Evolutionary conservation across 2,329 filamentous ascomycete genomes (phyloP).

Genomic region (Diaporthe citrichinensis): DNA sequence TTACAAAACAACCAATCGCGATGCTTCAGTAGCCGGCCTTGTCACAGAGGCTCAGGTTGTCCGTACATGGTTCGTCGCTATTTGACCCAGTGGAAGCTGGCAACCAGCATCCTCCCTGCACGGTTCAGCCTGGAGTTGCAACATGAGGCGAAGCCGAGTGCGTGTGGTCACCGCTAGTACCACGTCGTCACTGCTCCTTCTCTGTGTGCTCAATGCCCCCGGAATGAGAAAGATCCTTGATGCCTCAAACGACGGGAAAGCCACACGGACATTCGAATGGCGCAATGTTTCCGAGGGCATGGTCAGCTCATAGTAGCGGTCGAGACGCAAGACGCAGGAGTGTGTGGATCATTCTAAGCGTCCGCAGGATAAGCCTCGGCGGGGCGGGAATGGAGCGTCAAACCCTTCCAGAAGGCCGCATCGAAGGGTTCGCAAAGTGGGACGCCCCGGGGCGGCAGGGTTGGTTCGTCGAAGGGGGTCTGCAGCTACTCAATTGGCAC

Average conservation of each 20-base stretch:
- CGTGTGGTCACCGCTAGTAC: slow-evolving; percentile 24
- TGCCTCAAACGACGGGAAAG: slow-evolving; percentile 6
- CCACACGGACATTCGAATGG: slow-evolving; percentile 31
- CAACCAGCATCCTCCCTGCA: slow-evolving; percentile 37
- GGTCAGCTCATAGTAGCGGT: slow-evolving; percentile 36
- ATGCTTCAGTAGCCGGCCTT: slow-evolving; percentile 12
- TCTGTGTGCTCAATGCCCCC: slow-evolving; percentile 5
- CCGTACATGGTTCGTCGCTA: slow-evolving; percentile 27
- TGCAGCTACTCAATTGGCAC: slow-evolving; percentile 15
- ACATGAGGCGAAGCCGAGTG: slow-evolving; percentile 18
- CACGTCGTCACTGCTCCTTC: slow-evolving; percentile 25
- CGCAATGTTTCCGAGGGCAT: slow-evolving; percentile 29
- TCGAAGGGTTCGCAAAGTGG: slow-evolving; percentile 35
- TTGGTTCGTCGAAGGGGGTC: slow-evolving; percentile 29
- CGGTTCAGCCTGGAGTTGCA: slow-evolving; percentile 16
- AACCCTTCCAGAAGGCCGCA: slow-evolving; percentile 41
- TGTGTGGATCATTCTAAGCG: slow-evolving; percentile 37
- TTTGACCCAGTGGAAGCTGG: neutral
- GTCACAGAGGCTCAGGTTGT: slow-evolving; percentile 20
- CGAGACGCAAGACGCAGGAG: slow-evolving; percentile 41
- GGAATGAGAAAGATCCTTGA: slow-evolving; percentile 9
- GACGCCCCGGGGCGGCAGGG: neutral
- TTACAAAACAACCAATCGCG: slow-evolving; percentile 28
- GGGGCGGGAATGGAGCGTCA: slow-evolving; percentile 35
- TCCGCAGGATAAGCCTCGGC: slow-evolving; percentile 31